phyloP scores from a whole-genome alignment of 1,284 basidiomycete species.

The Hymenochaete sp. region DNA sequence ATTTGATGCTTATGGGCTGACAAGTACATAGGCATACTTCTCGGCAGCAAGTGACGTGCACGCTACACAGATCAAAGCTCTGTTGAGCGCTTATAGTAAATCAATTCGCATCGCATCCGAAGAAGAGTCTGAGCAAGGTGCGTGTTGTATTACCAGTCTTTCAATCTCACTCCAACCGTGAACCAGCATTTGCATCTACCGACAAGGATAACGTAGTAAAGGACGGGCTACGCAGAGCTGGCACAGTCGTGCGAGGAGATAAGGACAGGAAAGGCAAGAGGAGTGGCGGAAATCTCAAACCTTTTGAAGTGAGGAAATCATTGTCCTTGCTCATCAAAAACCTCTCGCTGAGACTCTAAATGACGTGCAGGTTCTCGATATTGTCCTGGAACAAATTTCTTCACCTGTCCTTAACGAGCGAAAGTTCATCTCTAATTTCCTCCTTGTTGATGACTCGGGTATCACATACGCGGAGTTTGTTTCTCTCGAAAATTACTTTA shows the following conservation, averaged over 20 bases:
- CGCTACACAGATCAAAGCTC: slow-evolving; percentile 64
- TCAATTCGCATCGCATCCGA: slow-evolving; percentile 60
- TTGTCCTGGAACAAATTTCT: slow-evolving; percentile 70
- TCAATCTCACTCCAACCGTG: not conserved
- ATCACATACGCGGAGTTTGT: slow-evolving; percentile 96
- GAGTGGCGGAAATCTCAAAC: slow-evolving; percentile 49
- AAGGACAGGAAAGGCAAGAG: slow-evolving; percentile 46
- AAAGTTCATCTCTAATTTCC: slow-evolving; percentile 84
- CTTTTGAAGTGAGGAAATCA: slow-evolving; percentile 50
- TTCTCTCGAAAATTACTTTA: slow-evolving; percentile 90
- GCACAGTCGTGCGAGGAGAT: slow-evolving; percentile 61
- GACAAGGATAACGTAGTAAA: slow-evolving; percentile 36
- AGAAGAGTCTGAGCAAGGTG: slow-evolving; percentile 65
- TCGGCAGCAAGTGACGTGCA: slow-evolving; percentile 77
- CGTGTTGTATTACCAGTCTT: not conserved
- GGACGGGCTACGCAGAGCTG: slow-evolving; percentile 61
- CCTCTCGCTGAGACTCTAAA: slow-evolving; percentile 8
- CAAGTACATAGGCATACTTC: slow-evolving; percentile 67
- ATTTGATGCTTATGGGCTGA: slow-evolving; percentile 11
- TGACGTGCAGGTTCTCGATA: slow-evolving; percentile 54
- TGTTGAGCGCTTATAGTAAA: slow-evolving; percentile 55
- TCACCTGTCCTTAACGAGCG: slow-evolving; percentile 77
- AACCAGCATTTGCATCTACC: slow-evolving; percentile 35
- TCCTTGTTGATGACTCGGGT: slow-evolving; percentile 83
- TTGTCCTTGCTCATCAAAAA: slow-evolving; percentile 3